phyloP scores from a whole-genome alignment of 352 stramenopile genomes.

The Phytophthora ohioensis region DNA sequence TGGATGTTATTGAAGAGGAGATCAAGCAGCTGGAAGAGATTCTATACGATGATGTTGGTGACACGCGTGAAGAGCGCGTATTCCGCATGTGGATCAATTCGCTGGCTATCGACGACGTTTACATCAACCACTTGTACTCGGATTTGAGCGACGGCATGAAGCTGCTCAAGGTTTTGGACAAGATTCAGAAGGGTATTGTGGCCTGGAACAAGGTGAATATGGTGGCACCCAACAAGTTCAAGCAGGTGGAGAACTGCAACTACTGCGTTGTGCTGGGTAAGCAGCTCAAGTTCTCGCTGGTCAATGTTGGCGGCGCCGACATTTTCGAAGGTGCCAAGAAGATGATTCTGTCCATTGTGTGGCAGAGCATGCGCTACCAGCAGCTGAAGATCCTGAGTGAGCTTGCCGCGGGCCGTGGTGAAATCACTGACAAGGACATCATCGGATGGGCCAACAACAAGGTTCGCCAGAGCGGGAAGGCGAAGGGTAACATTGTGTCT shows the following conservation, averaged over 20 bases:
- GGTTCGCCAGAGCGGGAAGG: conserved; percentile 75
- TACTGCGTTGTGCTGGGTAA: conserved; percentile 91
- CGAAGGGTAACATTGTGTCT: conserved; percentile 77
- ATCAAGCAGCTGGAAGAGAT: conserved; percentile 90
- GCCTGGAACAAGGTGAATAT: conserved; percentile 92
- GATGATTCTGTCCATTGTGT: conserved; percentile 94
- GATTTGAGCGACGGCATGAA: conserved; percentile 91
- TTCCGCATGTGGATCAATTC: conserved; percentile 96
- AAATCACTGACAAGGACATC: conserved; percentile 87
- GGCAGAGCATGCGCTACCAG: conserved; percentile 94
- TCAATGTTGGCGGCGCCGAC: conserved; percentile 92
- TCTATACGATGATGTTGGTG: conserved; percentile 86
- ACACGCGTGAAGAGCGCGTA: conserved; percentile 89
- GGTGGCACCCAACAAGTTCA: conserved; percentile 91
- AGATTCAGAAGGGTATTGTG: conserved; percentile 90
- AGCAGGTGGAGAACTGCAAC: conserved; percentile 92
- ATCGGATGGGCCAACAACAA: conserved; percentile 88
- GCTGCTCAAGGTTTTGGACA: conserved; percentile 91
- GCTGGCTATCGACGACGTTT: conserved; percentile 87
- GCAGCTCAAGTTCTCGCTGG: conserved; percentile 89
- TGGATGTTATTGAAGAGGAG: conserved; percentile 86
- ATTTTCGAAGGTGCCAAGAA: conserved; percentile 95
- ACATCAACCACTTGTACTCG: conserved; percentile 92
- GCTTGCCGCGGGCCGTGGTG: conserved; percentile 50
- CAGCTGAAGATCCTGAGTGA: conserved; percentile 87